A percentile compares a stretch with the other conserved stretches of the same genome.
phyloP scores from a whole-genome alignment of 2,329 filamentous ascomycete genomes.

The Cercospora zeae-maydis region DNA sequence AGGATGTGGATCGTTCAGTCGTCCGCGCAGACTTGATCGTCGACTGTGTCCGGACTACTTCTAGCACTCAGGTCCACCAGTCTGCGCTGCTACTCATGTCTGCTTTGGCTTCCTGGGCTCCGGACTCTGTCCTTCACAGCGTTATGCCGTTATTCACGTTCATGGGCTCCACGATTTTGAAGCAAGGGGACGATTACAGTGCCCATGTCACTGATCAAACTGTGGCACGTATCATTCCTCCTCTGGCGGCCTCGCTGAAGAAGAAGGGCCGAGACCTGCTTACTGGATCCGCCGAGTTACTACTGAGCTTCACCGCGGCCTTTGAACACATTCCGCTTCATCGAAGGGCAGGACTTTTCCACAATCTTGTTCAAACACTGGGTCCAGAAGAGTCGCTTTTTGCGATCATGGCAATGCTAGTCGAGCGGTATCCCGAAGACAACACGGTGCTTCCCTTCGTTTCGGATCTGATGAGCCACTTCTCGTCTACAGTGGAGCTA shows the following conservation, averaged over 20 bases:
- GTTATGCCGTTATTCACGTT: constrained; percentile 99
- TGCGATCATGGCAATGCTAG: constrained; percentile 80
- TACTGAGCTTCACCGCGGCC: constrained; percentile 93
- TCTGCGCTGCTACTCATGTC: constrained; percentile 84
- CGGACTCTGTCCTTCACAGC: constrained; percentile 88
- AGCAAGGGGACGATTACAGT: constrained; percentile 94
- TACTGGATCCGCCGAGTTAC: constrained; percentile 77
- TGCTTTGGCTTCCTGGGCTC: constrained; percentile 78
- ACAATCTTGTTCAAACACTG: constrained; percentile 78
- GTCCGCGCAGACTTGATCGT: constrained; percentile 88
- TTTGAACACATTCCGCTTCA: constrained; percentile 94
- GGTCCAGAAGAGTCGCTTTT: constrained; percentile 84
- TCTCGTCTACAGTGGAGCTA: constrained; percentile 72
- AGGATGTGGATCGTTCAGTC: constrained; percentile 67
- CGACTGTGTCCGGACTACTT: constrained; percentile 86
- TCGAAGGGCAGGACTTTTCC: constrained; percentile 75
- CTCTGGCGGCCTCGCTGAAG: constrained; percentile 78
- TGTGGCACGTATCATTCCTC: constrained; percentile 88
- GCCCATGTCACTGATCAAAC: constrained; percentile 92
- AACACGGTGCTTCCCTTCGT: constrained; percentile 72
- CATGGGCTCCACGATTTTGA: constrained; percentile 86
- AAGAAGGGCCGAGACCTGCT: constrained; percentile 74
- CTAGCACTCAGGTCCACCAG: constrained; percentile 91
- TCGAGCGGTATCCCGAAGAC: constrained; percentile 81
- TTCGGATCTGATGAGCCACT: constrained; percentile 67